These are phyloP conservation scores for Phytophthora aleatoria DNA, from an alignment of 352 stramenopile genomes.

Conservation along the genomic window DNA sequence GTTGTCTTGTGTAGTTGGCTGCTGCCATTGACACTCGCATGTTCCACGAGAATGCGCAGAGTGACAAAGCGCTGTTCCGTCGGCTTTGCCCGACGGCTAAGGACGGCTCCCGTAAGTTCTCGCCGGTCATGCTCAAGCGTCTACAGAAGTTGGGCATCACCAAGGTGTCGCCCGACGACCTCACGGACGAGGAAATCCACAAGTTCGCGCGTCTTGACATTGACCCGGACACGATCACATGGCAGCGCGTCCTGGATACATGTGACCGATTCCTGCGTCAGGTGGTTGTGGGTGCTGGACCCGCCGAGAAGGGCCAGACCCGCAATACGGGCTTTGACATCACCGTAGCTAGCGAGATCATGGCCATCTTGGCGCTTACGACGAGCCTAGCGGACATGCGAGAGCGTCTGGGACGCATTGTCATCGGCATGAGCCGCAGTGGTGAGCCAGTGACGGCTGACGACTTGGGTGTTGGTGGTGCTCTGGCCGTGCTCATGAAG, in stretches of 20 bases:
- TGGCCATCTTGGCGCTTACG: conserved; percentile 97
- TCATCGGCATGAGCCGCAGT: conserved; percentile 89
- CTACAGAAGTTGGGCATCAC: conserved; percentile 96
- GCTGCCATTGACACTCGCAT: conserved; percentile 98
- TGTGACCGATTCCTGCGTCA: conserved; percentile 96
- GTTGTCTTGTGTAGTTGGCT: conserved; percentile 69
- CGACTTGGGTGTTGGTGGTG: conserved; percentile 96
- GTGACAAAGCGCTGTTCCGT: conserved; percentile 85
- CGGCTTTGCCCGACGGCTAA: conserved; percentile 87
- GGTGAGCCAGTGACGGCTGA: conserved; percentile 95
- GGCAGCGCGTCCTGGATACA: conserved; percentile 96
- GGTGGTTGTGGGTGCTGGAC: conserved; percentile 89
- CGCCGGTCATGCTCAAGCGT: conserved; percentile 91
- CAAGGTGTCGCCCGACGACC: conserved; percentile 91
- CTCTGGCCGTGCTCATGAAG: conserved; percentile 98
- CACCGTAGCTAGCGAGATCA: conserved; percentile 98
- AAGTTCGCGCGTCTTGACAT: conserved; percentile 96
- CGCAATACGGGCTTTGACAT: conserved; percentile 83
- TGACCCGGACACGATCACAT: conserved; percentile 92
- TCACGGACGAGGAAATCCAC: conserved; percentile 93
- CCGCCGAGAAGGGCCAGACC: conserved; percentile 91
- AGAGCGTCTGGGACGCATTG: conserved; percentile 93
- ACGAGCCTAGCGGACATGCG: conserved; percentile 95
- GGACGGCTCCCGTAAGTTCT: conserved; percentile 86
- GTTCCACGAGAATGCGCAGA: conserved; percentile 95